These are phyloP conservation scores for Ustilago cynodontis DNA, from an alignment of 1,284 basidiomycete species.

Conservation along the genomic window DNA sequence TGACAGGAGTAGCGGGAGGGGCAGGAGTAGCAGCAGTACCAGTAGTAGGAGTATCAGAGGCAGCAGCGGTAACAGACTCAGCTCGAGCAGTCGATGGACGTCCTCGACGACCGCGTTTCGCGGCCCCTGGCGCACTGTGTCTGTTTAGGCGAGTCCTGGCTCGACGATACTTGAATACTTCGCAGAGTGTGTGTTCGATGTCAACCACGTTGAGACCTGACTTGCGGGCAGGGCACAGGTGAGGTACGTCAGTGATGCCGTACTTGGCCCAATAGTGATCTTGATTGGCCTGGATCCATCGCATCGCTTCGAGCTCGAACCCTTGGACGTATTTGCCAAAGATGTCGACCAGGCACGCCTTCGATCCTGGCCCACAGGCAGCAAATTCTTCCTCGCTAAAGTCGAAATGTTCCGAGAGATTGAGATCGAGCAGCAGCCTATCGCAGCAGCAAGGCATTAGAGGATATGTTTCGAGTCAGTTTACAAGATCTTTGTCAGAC, in stretches of 20 bases:
- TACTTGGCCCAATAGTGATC: conserved; percentile 72
- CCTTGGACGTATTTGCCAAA: conserved; percentile 72
- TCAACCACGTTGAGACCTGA: conserved; percentile 73
- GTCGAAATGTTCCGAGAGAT: conserved; percentile 73
- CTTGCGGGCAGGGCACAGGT: conserved; percentile 53
- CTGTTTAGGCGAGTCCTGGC: conserved; percentile 20
- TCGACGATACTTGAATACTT: conserved; percentile 78
- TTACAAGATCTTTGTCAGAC: background rate
- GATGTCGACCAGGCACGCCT: conserved; percentile 75
- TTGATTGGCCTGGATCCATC: conserved; percentile 75
- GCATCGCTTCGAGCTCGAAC: conserved; percentile 74
- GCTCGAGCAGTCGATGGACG: conserved; percentile 2
- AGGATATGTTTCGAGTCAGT: background rate
- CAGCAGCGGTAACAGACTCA: conserved; percentile 1
- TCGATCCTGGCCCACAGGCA: conserved; percentile 75
- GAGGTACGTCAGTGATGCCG: conserved; percentile 39
- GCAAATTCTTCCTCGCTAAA: conserved; percentile 77
- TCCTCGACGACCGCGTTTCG: conserved; percentile 9
- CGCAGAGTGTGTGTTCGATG: conserved; percentile 78
- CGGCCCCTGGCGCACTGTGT: background rate
- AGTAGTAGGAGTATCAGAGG: too few relatives aligned
- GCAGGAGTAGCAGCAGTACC: too few relatives aligned
- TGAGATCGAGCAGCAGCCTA: conserved; percentile 72
- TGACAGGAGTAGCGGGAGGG: background rate
- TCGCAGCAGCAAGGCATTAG: background rate